Base-by-base conservation (phyloP, 164 flowering plant genomes). In the Aristolochia californica region DNA sequence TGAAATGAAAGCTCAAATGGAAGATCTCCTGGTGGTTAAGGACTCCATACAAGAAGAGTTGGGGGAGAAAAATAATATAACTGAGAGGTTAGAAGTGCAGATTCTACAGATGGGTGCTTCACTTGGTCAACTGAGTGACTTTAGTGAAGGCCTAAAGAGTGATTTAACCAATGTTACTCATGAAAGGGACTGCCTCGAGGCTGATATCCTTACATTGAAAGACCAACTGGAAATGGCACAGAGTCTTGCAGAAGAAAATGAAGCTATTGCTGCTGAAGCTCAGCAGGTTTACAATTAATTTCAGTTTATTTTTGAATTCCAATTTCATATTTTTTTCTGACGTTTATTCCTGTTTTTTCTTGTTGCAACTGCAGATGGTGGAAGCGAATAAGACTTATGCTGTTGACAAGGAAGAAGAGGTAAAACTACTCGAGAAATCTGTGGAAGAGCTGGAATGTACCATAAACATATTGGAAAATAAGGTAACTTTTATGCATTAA, bases 361-460 rank as follows among this genome's bases (percentile, higher is more conserved):
- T 26, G n/a, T 17, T 43, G 13, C 13, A 48, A 47, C 2, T 48
- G 22, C 23, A 94, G 99, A 66, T 80, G 14, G 87, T 95, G 58
- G 95, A 83, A 64, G 68, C 79, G 25, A 75, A 74, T 61, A 83
- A 75, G 64, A 57, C 66, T 24, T 78, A 84, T 67, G 87, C 84
- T 30, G 89, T 79, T 63, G 93, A 84, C 25, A 90, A 83, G 70
- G 96, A 90, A 68, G 86, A 81, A 61, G 97, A 90, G 69, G 89
- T 86, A 66, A 83, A 73, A 68, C 83, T 94, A 49, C 59, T 90
- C 45, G 99, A 90, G 69, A 82, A 72, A 57, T 94, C 99, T 57
- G 85, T 94, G 53, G 90, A 90, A 76, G 97, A 94, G 77, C 77
- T 94, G 43, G 99, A 90, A 70, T 63, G 74, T 65, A 94, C 96